Percentiles rank a stretch among this genome's conserved stretches.
Evolutionary conservation across 768 basidiomycete genomes (phyloP).

Genomic region (Boletus tylopilopsis): DNA sequence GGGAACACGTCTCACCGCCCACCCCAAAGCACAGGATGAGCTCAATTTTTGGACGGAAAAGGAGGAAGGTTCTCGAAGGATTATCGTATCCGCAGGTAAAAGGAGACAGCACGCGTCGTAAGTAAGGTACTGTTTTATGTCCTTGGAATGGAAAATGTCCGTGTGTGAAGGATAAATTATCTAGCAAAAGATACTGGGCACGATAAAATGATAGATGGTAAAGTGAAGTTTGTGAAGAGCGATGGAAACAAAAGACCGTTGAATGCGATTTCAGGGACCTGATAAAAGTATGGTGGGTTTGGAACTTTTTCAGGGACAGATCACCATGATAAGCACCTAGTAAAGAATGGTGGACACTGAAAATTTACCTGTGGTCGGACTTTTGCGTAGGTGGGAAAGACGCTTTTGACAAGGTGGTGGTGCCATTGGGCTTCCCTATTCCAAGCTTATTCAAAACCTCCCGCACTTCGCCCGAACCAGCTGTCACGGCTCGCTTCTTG

Average conservation of each 20-base stretch:
- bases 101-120: constrained; percentile 22
- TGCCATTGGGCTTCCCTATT: constrained; percentile 65
- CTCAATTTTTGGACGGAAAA: constrained; percentile 82
- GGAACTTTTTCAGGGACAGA: constrained; percentile 11
- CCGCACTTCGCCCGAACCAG: constrained; percentile 66
- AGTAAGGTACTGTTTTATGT: constrained; percentile 13
- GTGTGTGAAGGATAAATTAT: constrained; percentile 23
- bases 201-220: constrained; percentile 11
- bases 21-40: constrained; percentile 84
- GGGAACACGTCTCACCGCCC: constrained; percentile 66
- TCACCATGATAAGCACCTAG: constrained; percentile 4
- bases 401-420: constrained; percentile 60
- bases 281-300: constrained; percentile 10
- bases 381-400: constrained; percentile 61
- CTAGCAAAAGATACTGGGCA: constrained; percentile 7
- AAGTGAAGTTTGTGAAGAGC: constrained; percentile 1
- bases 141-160: constrained; percentile 12
- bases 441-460: constrained; percentile 83
- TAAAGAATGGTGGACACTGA: not conserved
- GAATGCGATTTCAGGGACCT: constrained; percentile 12
- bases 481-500: constrained; percentile 46
- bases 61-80: constrained; percentile 73
- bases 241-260: constrained; percentile 9
- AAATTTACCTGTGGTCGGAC: constrained; percentile 38
- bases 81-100: constrained; percentile 44